phyloP scores from a whole-genome alignment of 352 stramenopile species.

The Globisporangium lucens region DNA sequence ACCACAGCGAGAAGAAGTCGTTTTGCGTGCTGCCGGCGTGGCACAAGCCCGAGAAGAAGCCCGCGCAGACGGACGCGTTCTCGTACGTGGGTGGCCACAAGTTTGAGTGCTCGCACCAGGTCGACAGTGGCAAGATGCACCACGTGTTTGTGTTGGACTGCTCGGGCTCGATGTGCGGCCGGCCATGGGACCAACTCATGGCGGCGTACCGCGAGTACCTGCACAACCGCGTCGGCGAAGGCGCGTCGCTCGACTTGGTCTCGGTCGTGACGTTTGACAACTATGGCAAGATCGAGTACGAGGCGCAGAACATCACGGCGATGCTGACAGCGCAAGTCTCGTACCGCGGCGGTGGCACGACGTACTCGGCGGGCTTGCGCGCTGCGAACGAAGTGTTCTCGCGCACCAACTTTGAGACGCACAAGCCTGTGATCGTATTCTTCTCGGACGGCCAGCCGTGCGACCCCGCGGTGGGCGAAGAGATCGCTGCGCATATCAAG shows the following conservation, averaged over 20 bases:
- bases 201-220: constrained; percentile 62
- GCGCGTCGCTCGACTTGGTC: constrained; percentile 55
- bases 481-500: constrained; percentile 54
- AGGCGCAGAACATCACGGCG: constrained; percentile 48
- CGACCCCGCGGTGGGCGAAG: constrained; percentile 41
- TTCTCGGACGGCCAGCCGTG: constrained; percentile 72
- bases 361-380: constrained; percentile 48
- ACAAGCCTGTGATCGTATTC: constrained; percentile 72
- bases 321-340: constrained; percentile 27
- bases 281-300: constrained; percentile 37
- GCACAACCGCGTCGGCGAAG: constrained; percentile 56
- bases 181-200: constrained; percentile 56
- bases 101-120: constrained; percentile 68
- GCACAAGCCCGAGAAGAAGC: constrained; percentile 36
- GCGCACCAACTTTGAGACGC: constrained; percentile 48
- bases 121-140: constrained; percentile 51
- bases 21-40: constrained; percentile 66
- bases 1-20: constrained; percentile 57
- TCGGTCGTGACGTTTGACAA: constrained; percentile 72
- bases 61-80: constrained; percentile 30
- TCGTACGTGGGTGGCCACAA: constrained; percentile 64
- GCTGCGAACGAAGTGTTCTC: constrained; percentile 68
- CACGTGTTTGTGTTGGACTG: constrained; percentile 82
- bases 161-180: constrained; percentile 70
- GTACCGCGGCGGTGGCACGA: constrained; percentile 50